Evolutionary conservation across 331 rosid genomes (phyloP).

Genomic region (Rhamnella rubrinervis): DNA sequence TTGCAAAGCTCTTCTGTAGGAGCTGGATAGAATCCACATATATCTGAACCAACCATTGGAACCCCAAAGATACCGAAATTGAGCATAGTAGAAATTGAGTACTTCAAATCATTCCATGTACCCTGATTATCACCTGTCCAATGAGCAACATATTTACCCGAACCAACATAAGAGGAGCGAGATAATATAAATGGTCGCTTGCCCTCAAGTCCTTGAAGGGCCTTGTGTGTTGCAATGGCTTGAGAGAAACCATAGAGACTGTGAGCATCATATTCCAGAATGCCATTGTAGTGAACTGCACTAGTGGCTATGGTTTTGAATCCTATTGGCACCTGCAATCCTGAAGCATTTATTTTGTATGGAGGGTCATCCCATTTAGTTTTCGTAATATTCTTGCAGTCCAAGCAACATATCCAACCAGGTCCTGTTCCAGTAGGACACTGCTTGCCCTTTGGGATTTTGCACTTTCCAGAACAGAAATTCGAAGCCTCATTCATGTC

Average conservation of each 20-base stretch:
- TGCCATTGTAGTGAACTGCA: slow-evolving; percentile 78
- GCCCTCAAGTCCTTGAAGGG: slow-evolving; percentile 68
- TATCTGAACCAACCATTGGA: slow-evolving; percentile 95
- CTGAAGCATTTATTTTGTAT: slow-evolving; percentile 85
- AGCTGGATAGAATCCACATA: slow-evolving; percentile 83
- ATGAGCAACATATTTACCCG: slow-evolving; percentile 84
- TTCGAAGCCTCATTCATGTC: slow-evolving; percentile 94
- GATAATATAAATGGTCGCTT: slow-evolving; percentile 78
- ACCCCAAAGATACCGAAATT: slow-evolving; percentile 91
- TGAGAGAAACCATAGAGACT: slow-evolving; percentile 84
- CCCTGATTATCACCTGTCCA: slow-evolving; percentile 95
- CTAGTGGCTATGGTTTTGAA: slow-evolving; percentile 90
- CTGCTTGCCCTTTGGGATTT: slow-evolving; percentile 50
- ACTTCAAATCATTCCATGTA: slow-evolving; percentile 72
- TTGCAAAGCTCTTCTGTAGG: slow-evolving; percentile 94
- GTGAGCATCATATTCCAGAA: slow-evolving; percentile 88
- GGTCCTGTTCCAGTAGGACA: slow-evolving; percentile 63
- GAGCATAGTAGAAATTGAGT: slow-evolving; percentile 81
- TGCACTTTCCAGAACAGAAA: slow-evolving; percentile 84
- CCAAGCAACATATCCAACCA: slow-evolving; percentile 86
- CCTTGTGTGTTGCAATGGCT: slow-evolving; percentile 82
- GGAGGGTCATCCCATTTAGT: slow-evolving; percentile 92
- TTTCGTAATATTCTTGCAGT: slow-evolving; percentile 82
- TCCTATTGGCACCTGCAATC: slow-evolving; percentile 66
- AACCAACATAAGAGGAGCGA: slow-evolving; percentile 84